Percentiles rank a stretch among this genome's conserved stretches.
These are phyloP conservation scores for Podospora conica DNA, from an alignment of 495 filamentous ascomycete species.

Conservation along the genomic window DNA sequence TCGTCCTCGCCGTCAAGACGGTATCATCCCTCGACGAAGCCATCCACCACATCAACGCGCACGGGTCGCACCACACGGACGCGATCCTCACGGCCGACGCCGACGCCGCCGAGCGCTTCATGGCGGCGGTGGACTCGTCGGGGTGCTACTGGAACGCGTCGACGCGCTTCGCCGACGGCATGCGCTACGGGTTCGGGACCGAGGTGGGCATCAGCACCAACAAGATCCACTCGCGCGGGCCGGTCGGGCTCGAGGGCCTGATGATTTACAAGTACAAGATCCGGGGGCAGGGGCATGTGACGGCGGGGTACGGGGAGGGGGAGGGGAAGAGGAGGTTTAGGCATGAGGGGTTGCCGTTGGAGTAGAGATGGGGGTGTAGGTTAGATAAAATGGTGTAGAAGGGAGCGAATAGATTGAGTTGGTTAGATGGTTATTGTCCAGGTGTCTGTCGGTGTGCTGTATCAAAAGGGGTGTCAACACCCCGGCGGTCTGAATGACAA, in stretches of 20 bases:
- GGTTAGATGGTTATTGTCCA: neutral
- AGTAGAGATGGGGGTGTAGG: neutral
- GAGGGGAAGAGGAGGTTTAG: conserved; percentile 61
- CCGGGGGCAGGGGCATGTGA: conserved; percentile 70
- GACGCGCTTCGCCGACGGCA: conserved; percentile 90
- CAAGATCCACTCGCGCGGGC: conserved; percentile 92
- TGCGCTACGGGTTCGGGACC: conserved; percentile 94
- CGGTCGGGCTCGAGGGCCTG: conserved; percentile 88
- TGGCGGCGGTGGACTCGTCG: conserved; percentile 76
- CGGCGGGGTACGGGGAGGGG: conserved; percentile 65
- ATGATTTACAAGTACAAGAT: conserved; percentile 97
- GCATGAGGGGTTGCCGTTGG: conserved; percentile 53
- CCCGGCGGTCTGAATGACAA: too few relatives aligned
- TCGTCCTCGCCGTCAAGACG: conserved; percentile 78
- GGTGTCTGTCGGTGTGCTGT: neutral
- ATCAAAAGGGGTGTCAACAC: neutral
- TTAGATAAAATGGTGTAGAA: neutral
- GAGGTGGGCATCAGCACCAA: conserved; percentile 98
- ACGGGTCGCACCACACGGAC: conserved; percentile 95
- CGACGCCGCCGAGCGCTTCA: conserved; percentile 67
- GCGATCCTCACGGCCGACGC: conserved; percentile 69
- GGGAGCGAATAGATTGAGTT: too few relatives aligned
- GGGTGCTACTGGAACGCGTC: conserved; percentile 97
- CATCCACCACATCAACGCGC: conserved; percentile 80
- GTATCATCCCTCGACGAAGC: conserved; percentile 63